A percentile compares a stretch with the other conserved stretches of the same genome.
phyloP scores from a whole-genome alignment of 495 filamentous ascomycete species.

The Antarctomyces pellizariae region DNA sequence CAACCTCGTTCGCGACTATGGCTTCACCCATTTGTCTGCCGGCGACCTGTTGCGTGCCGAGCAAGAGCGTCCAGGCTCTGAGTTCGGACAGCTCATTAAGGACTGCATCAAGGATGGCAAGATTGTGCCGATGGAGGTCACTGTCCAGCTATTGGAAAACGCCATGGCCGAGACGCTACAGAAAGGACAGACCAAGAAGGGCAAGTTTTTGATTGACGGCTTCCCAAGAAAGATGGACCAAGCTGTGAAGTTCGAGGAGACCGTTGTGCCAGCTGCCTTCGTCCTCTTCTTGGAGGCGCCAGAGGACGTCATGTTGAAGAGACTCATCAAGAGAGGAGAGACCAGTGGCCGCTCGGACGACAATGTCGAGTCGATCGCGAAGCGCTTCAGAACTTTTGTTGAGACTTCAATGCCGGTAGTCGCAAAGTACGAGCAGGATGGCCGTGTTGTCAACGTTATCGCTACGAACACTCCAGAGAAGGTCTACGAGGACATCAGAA shows the following conservation, averaged over 20 bases:
- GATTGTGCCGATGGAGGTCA: conserved; percentile 97
- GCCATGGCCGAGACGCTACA: conserved; percentile 50
- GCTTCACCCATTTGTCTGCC: conserved; percentile 78
- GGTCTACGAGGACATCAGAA: conserved; percentile 51
- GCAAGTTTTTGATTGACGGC: conserved; percentile 72
- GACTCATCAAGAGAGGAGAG: conserved; percentile 73
- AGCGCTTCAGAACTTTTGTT: conserved; percentile 80
- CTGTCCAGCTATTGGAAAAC: conserved; percentile 78
- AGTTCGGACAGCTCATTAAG: conserved; percentile 80
- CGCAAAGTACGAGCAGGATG: conserved; percentile 51
- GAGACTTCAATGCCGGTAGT: conserved; percentile 97
- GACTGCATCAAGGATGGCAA: conserved; percentile 75
- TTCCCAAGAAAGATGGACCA: conserved; percentile 97
- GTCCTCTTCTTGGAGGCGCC: conserved; percentile 84
- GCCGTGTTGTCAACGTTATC: conserved; percentile 54
- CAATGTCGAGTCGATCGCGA: conserved; percentile 84
- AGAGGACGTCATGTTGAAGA: conserved; percentile 62
- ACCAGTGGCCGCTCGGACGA: conserved; percentile 80
- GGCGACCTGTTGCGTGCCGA: conserved; percentile 88
- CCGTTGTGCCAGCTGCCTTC: conserved; percentile 58
- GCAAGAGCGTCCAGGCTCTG: conserved; percentile 58
- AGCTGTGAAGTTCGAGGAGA: conserved; percentile 74
- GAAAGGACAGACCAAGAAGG: conserved; percentile 15
- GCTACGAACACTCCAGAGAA: conserved; percentile 43
- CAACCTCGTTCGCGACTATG: conserved; percentile 70